Percentiles rank a stretch among this genome's conserved stretches.
Conservation (phyloP, 345 rosid genomes). For the Chamaenerion angustifolium region DNA sequence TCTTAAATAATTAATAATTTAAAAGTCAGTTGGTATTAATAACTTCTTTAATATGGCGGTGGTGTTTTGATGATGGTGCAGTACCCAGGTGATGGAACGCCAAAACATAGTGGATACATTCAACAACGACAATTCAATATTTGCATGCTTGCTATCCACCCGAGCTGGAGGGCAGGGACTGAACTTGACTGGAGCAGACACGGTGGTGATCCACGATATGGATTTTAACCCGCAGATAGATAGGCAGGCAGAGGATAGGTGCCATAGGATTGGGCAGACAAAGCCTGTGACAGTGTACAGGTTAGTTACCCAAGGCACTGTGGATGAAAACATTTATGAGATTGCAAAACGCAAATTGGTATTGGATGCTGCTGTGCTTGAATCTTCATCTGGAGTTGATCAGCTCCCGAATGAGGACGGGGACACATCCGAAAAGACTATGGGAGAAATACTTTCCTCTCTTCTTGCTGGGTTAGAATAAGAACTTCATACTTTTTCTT, state of each 20-base stretch:
- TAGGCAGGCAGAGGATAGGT: slow-evolving; percentile 89
- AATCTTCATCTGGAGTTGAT: slow-evolving; percentile 44
- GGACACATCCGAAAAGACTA: slow-evolving; percentile 53
- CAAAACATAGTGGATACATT: slow-evolving; percentile 81
- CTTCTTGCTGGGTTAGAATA: slow-evolving; percentile 45
- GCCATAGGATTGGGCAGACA: slow-evolving; percentile 93
- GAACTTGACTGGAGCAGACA: slow-evolving; percentile 88
- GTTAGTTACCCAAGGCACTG: slow-evolving; percentile 82
- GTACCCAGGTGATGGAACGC: slow-evolving; percentile 81
- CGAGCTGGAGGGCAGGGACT: slow-evolving; percentile 98
- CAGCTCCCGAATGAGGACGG: slow-evolving; percentile 17
- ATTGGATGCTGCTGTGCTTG: slow-evolving; percentile 86
- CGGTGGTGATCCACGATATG: slow-evolving; percentile 81
- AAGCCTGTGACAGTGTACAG: slow-evolving; percentile 86
- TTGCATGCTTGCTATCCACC: slow-evolving; percentile 75
- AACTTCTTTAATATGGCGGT: neutral
- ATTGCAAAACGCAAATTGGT: slow-evolving; percentile 74
- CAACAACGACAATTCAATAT: slow-evolving; percentile 64
- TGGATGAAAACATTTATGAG: slow-evolving; percentile 87
- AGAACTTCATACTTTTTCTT: neutral
- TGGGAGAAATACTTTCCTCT: slow-evolving; percentile 84
- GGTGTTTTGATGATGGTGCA: slow-evolving; percentile 15
- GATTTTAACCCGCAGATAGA: slow-evolving; percentile 98
- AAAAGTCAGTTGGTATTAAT: too few relatives aligned
- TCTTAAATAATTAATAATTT: too few relatives aligned